Evolutionary conservation across 2,329 filamentous ascomycete genomes (phyloP).

Genomic region (Epicoccum nigrum): DNA sequence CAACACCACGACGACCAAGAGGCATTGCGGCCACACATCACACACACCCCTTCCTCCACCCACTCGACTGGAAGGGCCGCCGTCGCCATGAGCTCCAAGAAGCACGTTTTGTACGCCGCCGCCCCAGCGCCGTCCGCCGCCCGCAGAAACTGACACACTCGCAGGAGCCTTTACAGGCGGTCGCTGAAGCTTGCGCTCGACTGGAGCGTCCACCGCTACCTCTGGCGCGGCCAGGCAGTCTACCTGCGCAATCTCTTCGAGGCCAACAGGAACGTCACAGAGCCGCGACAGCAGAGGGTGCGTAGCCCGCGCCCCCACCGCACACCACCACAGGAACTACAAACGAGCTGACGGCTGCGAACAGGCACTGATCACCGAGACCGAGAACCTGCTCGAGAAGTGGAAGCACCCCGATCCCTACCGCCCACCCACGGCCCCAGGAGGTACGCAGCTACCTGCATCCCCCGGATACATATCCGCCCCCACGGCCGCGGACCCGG

Average conservation of each 20-base stretch:
- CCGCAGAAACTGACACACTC: conserved; percentile 35
- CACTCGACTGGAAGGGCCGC: conserved; percentile 20
- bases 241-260: conserved; percentile 97
- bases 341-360: conserved; percentile 26
- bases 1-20: conserved; percentile 26
- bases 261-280: conserved; percentile 82
- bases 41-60: conserved; percentile 17
- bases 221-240: conserved; percentile 94
- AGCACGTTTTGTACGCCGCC: conserved; percentile 44
- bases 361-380: conserved; percentile 83
- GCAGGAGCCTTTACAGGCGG: conserved; percentile 80
- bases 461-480: conserved; percentile 28
- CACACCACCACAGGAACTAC: conserved; percentile 1
- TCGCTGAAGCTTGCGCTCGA: conserved; percentile 92
- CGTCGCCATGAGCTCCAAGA: conserved; percentile 50
- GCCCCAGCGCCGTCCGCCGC: conserved; percentile 17
- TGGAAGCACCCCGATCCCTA: conserved; percentile 99
- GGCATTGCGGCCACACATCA: conserved; percentile 38
- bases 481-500: conserved; percentile 26
- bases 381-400: conserved; percentile 83
- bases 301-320: conserved; percentile 27
- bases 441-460: conserved; percentile 65
- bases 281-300: conserved; percentile 87
- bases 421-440: conserved; percentile 84
- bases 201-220: conserved; percentile 89